phyloP scores from a whole-genome alignment of 2,329 filamentous ascomycete species.

The Niveomyces coronatus region DNA sequence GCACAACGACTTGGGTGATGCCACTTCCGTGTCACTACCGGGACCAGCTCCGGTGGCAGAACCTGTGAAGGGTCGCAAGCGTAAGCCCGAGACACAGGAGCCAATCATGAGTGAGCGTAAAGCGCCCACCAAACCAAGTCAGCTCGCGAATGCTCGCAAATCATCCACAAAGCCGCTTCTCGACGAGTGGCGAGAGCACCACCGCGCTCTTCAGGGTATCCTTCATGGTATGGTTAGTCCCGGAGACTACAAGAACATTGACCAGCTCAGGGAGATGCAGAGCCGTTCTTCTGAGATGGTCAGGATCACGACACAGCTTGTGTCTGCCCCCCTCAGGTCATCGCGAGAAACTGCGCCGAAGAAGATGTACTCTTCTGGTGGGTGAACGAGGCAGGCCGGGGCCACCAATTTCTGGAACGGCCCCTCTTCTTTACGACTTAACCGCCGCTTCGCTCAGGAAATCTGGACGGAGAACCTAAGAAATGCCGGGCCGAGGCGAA shows the following conservation, averaged over 20 bases:
- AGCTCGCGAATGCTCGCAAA: constrained; percentile 23
- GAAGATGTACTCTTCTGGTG: constrained; percentile 6
- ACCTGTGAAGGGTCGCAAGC: constrained; percentile 41
- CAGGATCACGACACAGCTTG: constrained; percentile 28
- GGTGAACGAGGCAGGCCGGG: neutral
- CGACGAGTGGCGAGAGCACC: constrained; percentile 52
- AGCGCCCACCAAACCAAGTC: constrained; percentile 33
- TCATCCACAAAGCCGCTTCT: constrained; percentile 30
- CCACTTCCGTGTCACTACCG: constrained; percentile 28
- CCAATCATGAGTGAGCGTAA: constrained; percentile 34
- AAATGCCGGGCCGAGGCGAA: too few relatives aligned
- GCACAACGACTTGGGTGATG: constrained; percentile 50
- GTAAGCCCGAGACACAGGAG: constrained; percentile 43
- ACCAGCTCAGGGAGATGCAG: constrained; percentile 42
- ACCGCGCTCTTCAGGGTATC: constrained; percentile 51
- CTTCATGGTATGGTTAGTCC: constrained; percentile 39
- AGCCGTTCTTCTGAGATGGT: constrained; percentile 40
- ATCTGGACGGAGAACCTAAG: constrained; percentile 7
- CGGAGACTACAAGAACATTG: constrained; percentile 41
- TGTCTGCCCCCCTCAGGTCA: constrained; percentile 1
- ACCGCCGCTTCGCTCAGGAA: neutral
- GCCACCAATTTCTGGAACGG: constrained; percentile 1
- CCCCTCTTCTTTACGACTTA: neutral
- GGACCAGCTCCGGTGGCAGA: constrained; percentile 30
- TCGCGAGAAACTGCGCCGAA: neutral